A percentile compares a stretch with the other conserved stretches of the same genome.
phyloP scores from a whole-genome alignment of 768 basidiomycete species.

The Tulasnella sp. region DNA sequence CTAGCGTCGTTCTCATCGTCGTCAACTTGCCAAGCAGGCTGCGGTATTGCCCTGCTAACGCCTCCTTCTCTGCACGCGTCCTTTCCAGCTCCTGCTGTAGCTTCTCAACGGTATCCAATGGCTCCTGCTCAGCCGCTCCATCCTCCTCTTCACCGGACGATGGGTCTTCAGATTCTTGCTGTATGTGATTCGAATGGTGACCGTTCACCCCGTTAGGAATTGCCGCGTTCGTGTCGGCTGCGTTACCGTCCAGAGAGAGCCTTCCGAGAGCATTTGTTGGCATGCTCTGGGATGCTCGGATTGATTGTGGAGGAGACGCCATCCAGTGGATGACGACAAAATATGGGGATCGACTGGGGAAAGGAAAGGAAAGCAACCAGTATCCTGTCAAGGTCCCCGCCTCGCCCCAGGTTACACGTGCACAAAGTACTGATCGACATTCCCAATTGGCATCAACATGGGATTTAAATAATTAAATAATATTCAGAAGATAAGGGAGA shows the following conservation, averaged over 20 bases:
- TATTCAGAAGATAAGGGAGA: too few species aligned
- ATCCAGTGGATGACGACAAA: too few species aligned
- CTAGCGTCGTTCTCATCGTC: slow-evolving; percentile 84
- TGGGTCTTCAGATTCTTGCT: background rate
- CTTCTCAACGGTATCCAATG: background rate
- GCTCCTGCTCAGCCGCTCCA: background rate
- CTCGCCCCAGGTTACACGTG: too few species aligned
- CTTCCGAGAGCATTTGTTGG: background rate
- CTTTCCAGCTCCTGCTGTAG: slow-evolving; percentile 67
- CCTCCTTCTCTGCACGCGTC: slow-evolving; percentile 77
- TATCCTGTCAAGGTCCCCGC: too few species aligned
- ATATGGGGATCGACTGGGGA: too few species aligned
- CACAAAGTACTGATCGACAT: too few species aligned
- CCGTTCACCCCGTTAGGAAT: slow-evolving; percentile 3
- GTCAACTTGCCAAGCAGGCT: slow-evolving; percentile 81
- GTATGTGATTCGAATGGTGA: background rate
- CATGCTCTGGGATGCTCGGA: too few species aligned
- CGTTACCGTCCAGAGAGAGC: background rate
- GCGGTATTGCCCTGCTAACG: slow-evolving; percentile 74
- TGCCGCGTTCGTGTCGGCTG: background rate
- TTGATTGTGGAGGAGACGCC: too few species aligned
- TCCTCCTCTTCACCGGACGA: background rate
- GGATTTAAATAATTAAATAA: too few species aligned
- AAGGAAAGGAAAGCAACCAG: too few species aligned
- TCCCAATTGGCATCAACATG: too few species aligned